Base-by-base conservation (phyloP, 164 flowering plant genomes). In the Berberis thunbergii region DNA sequence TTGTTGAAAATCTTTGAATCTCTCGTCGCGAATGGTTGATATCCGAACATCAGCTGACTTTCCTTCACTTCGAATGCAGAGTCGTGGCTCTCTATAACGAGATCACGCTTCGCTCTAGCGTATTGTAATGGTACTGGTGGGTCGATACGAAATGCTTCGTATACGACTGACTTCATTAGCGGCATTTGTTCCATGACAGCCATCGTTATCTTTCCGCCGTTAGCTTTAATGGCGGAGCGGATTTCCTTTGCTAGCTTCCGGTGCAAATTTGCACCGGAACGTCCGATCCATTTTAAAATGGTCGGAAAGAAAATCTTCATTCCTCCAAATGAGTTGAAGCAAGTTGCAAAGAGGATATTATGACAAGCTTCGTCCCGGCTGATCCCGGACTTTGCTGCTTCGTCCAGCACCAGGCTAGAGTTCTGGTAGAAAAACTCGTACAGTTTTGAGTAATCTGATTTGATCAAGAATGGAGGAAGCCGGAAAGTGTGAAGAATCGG, bases 11-110 rank as follows among this genome's bases (percentile, higher is more conserved):
- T 80, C 60, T 57, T 74, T 42, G 92, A 80, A 53, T 90, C 97
- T 63, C 59, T 79, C 1, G 92, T 88, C 53, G 95, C 97, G 44
- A 90, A 82, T 4, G 97, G 90, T 42, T 90, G 97, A 73, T 52
- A 90, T 48, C 97, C 97, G 75, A 73, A 87, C 40, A 90, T 9
- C 77, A 87, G 63, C 62, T 90, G 89, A 0, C 97, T 95, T 49
- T 79, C 67, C 49, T 82, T 83, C 2, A 89, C 78, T 62, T 76
- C 60, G 60, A 77, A 86, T 2, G 76, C 66, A 1, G 65, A 45
- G 13, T 73, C 72, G 39, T 76, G 79, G 43, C 69, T 68, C 41
- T 73, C 73, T 12, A 76, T 6, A 41, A 70, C 66, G 10, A 73
- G 9, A 60, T 76, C 77, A 1, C 61, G 42, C 69, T 64, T 73